Evolutionary conservation across 345 rosid genomes (phyloP).

Genomic region (Triadica sebifera): DNA sequence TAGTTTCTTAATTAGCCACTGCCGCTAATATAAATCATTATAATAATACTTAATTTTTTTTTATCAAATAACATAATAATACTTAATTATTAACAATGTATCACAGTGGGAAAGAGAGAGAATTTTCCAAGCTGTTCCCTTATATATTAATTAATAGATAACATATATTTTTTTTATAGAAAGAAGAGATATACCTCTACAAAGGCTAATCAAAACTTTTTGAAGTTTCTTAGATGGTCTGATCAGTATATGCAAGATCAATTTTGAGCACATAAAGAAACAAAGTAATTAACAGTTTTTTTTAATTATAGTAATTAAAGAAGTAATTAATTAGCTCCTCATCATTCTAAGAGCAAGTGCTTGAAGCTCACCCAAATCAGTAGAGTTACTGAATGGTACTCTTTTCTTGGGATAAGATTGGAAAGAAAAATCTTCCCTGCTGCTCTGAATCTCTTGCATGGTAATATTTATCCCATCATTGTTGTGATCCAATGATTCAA

Average conservation of each 20-base stretch:
- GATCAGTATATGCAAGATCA: slow-evolving; percentile 14
- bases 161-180: background rate
- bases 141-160: too few species aligned
- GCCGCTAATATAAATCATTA: too few species aligned
- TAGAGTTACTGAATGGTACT: slow-evolving; percentile 22
- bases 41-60: too few species aligned
- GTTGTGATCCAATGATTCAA: slow-evolving; percentile 50
- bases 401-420: slow-evolving; percentile 45
- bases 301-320: background rate
- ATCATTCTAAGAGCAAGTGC: slow-evolving; percentile 83
- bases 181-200: background rate
- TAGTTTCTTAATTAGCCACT: too few species aligned
- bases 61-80: too few species aligned
- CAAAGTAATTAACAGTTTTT: background rate
- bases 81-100: background rate
- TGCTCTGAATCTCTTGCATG: slow-evolving; percentile 40
- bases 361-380: slow-evolving; percentile 78
- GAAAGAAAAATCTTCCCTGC: slow-evolving; percentile 39
- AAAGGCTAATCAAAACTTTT: background rate
- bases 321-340: slow-evolving; percentile 42
- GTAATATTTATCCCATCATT: slow-evolving; percentile 20
- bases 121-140: slow-evolving; percentile 8
- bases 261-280: background rate
- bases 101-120: too few species aligned
- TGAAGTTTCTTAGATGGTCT: slow-evolving; percentile 5